A percentile compares a stretch with the other conserved stretches of the same genome.
Evolutionary conservation across 805 yeast genomes (phyloP).

Genomic region (Candida silvatica): DNA sequence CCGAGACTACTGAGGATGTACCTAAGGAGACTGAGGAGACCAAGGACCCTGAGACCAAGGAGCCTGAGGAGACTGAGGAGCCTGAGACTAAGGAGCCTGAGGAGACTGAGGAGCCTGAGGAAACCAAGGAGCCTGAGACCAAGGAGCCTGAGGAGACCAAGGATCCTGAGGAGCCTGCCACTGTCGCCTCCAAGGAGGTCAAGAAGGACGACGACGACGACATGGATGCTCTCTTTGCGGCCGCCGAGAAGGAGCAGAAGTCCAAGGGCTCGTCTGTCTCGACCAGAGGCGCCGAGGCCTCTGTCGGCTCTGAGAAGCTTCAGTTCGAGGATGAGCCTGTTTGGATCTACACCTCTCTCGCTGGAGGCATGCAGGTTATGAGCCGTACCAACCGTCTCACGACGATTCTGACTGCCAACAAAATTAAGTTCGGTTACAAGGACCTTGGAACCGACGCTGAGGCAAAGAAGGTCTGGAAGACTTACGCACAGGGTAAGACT

Average conservation of each 20-base stretch:
- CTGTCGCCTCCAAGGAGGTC: too few relatives aligned
- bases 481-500: slow-evolving; percentile 60
- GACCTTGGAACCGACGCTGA: slow-evolving; percentile 85
- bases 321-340: slow-evolving; percentile 49
- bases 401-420: slow-evolving; percentile 69
- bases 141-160: neutral
- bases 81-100: slow-evolving; percentile 2
- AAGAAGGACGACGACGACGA: slow-evolving; percentile 11
- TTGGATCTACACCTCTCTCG: slow-evolving; percentile 74
- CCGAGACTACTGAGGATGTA: slow-evolving; percentile 1
- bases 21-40: slow-evolving; percentile 8
- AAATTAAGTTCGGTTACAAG: slow-evolving; percentile 54
- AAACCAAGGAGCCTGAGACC: slow-evolving; percentile 3
- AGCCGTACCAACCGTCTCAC: slow-evolving; percentile 68
- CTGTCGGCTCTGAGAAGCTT: slow-evolving; percentile 27
- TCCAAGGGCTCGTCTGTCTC: slow-evolving; percentile 2
- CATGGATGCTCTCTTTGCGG: slow-evolving; percentile 18
- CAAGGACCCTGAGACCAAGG: slow-evolving; percentile 3
- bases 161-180: slow-evolving; percentile 3
- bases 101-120: slow-evolving; percentile 4
- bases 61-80: neutral
- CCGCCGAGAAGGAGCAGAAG: slow-evolving; percentile 18
- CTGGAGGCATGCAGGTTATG: slow-evolving; percentile 78
- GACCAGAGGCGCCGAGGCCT: slow-evolving; percentile 16
- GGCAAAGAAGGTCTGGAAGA: slow-evolving; percentile 78